These are phyloP conservation scores for Pythium apleroticum DNA, from an alignment of 352 stramenopile species.

Conservation along the genomic window DNA sequence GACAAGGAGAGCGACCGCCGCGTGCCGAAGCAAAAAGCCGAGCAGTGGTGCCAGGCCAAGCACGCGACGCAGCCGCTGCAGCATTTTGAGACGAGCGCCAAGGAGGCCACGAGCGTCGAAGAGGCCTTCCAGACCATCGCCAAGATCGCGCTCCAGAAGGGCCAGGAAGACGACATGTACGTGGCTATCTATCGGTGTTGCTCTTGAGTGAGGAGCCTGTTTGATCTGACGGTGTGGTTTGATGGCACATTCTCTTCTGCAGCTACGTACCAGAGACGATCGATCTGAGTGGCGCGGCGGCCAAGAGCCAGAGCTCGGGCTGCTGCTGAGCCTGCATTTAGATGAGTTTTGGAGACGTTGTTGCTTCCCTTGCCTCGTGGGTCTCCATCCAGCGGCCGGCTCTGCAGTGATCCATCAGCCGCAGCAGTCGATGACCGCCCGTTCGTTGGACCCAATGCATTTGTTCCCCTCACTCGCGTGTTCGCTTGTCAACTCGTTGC, in stretches of 20 bases:
- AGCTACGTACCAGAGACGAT: slow-evolving; percentile 87
- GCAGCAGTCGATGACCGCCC: too few species aligned
- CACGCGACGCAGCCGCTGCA: slow-evolving; percentile 89
- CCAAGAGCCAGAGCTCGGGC: slow-evolving; percentile 63
- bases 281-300: slow-evolving; percentile 70
- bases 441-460: background rate
- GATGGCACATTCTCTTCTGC: slow-evolving; percentile 4
- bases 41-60: slow-evolving; percentile 93
- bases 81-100: slow-evolving; percentile 98
- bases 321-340: slow-evolving; percentile 57
- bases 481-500: background rate
- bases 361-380: background rate
- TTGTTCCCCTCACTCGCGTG: background rate
- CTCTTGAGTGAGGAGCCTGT: background rate
- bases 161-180: slow-evolving; percentile 86
- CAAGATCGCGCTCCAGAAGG: slow-evolving; percentile 85
- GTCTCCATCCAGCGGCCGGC: too few species aligned
- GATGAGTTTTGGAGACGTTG: slow-evolving; percentile 9
- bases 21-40: slow-evolving; percentile 87
- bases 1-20: slow-evolving; percentile 91
- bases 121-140: slow-evolving; percentile 95
- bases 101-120: slow-evolving; percentile 97
- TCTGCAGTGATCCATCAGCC: too few species aligned
- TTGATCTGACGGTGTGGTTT: background rate
- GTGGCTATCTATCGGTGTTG: slow-evolving; percentile 1